A percentile compares a stretch with the other conserved stretches of the same genome.
These are phyloP conservation scores for Talaromyces thailandensis DNA, from an alignment of 495 filamentous ascomycete species.

Conservation along the genomic window DNA sequence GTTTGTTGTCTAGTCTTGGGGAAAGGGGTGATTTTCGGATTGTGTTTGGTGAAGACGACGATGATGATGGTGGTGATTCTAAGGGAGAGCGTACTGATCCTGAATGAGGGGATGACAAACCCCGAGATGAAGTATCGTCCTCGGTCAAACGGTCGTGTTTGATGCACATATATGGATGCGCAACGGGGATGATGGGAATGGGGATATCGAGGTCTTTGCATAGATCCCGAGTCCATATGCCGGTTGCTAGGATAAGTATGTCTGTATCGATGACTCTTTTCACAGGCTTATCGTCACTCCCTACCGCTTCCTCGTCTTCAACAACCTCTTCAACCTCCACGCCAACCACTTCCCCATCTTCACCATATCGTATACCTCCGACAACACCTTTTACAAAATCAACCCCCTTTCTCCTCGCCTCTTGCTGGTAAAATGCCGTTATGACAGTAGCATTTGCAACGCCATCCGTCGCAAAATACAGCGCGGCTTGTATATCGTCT, in stretches of 20 bases:
- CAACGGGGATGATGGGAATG: conserved; percentile 24
- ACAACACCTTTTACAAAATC: conserved; percentile 17
- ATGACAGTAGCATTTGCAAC: conserved; percentile 19
- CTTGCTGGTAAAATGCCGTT: conserved; percentile 16
- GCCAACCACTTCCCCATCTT: conserved; percentile 14
- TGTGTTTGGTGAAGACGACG: not conserved
- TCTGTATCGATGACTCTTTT: not conserved
- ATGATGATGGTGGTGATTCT: not conserved
- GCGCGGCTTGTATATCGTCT: conserved; percentile 6
- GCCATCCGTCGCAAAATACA: conserved; percentile 22
- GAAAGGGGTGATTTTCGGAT: not conserved
- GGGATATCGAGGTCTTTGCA: conserved; percentile 13
- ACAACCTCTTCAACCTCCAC: conserved; percentile 8
- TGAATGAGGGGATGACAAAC: not conserved
- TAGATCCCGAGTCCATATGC: conserved; percentile 21
- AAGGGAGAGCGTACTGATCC: not conserved
- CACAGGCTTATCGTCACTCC: not conserved
- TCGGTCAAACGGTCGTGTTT: conserved; percentile 5
- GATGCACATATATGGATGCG: conserved; percentile 27
- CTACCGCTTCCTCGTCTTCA: conserved; percentile 12
- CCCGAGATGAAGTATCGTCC: not conserved
- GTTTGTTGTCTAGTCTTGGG: conserved; percentile 7
- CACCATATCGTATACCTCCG: conserved; percentile 10
- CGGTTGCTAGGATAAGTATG: conserved; percentile 20
- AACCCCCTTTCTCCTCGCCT: conserved; percentile 15